phyloP scores from a whole-genome alignment of 208 protist species.

The Leishmania mexicana region DNA sequence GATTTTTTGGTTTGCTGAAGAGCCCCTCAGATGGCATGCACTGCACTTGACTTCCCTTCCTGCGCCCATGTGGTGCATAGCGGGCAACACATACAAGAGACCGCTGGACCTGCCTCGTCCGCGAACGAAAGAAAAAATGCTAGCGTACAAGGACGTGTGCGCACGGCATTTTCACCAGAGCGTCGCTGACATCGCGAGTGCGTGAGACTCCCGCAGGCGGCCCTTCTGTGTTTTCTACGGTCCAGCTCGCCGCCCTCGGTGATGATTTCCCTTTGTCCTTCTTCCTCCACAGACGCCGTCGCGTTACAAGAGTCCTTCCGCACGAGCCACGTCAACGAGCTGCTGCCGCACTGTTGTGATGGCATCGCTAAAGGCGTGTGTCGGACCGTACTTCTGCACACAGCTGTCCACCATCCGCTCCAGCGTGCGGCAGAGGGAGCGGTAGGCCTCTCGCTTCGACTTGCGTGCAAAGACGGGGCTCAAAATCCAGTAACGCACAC shows the following conservation, averaged over 20 bases:
- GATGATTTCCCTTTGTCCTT: not conserved
- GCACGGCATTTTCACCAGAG: not conserved
- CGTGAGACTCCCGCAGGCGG: not conserved
- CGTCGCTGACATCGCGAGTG: not conserved
- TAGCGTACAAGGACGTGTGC: not conserved
- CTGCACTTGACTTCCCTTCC: not conserved
- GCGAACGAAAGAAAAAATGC: not conserved
- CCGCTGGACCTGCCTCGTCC: not conserved
- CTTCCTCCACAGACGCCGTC: not conserved
- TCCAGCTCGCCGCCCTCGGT: not conserved
- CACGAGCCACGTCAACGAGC: conserved; percentile 64
- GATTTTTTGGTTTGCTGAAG: not conserved
- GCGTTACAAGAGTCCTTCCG: conserved; percentile 51
- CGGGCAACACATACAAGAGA: not conserved
- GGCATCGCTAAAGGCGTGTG: conserved; percentile 57
- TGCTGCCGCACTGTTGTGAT: conserved; percentile 71
- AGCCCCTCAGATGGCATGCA: too few relatives aligned
- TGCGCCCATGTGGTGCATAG: not conserved
- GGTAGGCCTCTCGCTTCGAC: conserved; percentile 63
- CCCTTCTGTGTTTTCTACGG: conserved; percentile 6
- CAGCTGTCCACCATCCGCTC: conserved; percentile 87
- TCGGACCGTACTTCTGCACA: conserved; percentile 76
- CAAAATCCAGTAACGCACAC: conserved; percentile 59
- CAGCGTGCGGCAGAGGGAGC: conserved; percentile 62
- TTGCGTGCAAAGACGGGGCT: conserved; percentile 55